Base-by-base conservation (phyloP, 768 basidiomycete genomes). In the Termitomyces sp. region DNA sequence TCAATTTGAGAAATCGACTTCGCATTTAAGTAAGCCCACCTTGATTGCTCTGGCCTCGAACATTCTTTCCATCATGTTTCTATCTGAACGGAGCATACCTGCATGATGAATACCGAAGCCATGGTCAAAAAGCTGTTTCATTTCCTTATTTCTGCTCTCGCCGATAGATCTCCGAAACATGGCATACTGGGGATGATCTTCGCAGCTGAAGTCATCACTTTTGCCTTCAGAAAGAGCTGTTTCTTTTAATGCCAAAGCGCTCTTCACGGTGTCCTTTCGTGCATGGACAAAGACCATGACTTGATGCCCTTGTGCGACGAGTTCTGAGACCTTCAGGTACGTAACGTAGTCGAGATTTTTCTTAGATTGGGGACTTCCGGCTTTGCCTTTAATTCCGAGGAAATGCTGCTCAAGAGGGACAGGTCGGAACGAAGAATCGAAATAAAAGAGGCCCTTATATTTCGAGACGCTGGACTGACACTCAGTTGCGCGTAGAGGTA, bases 281-380 rank as follows among this genome's bases (percentile, higher is more conserved):
- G 97, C 93, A 70, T 99, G 97, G 9, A 99, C 97, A 65, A 99
- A 99, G 0, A 99, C 95, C 95, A 99, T 98, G 58, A 97, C 94
- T 70, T 98, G 97, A 72, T 99, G 97, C 3, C 95, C 97, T 63
- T 86, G 82, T n/a, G 73, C 78, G 30, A 98, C 91, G 6, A 98
- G 76, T 35, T 90, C 88, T 3, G 87, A 81, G 19, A 98, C 94
- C 72, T 96, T 98, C 63, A 95, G 80, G 63, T 89, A 98, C 1
- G 91, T 86, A 26, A 93, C 92, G 26, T 75, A 75, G 69, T 99
- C 97, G 51, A 98, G 78, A 63, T 95, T 96, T 65, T 83, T 89
- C 62, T 84, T 85, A n/a, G 86, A 86, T 23, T 77, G 78, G 1
- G 71, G 62, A 62, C 88, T 89, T 50, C 87, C 83, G 0, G 89